Evolutionary conservation across 306 rosid genomes (phyloP), one percentile per base, ranked within the genome.

Genomic region (Sicyos baderoa): DNA sequence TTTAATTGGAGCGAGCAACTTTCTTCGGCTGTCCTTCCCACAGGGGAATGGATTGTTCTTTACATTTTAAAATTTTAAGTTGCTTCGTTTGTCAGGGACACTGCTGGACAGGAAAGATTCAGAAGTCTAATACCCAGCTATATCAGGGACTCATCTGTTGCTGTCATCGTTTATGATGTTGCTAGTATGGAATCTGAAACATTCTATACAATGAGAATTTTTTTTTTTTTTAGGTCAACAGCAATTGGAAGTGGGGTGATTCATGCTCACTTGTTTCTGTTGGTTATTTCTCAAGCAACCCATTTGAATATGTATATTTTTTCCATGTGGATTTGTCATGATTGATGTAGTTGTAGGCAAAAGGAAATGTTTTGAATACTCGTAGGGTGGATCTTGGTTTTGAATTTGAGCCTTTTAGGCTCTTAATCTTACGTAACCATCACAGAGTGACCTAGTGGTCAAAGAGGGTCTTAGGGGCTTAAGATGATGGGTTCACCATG

Each of bases 111-210:
- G 78, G 88, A 84, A 75, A 81, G 88, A 70, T 84, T 84, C 75
- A 81, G 88, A 79, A 84, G 88, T 84, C 81, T 84, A 32, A 84
- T 84, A 59, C 86, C 84, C 2, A 84, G 88, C 80, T 84, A 84
- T 68, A 84, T 79, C 56, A 82, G 88, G 74, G 86, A 84, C 77
- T 84, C 88, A 19, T 84, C 88, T 19, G 86, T 84, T 25, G 88
- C 84, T 6, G 82, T 84, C 75, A 84, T 84, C 7, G 86, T 84
- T 22, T 84, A 72, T 68, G 84, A 84, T 66, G 82, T 84, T 57
- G 88, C 86, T 45, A 81, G 88, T 84, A 81, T 47, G 88, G 47
- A 54, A 27, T 50, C 59, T 66, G 40, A 23, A 50, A 23, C 10
- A 21, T 25, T 22, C 68, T 59, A 11, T 29, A 47, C 14, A 66